A percentile compares a stretch with the other conserved stretches of the same genome.
These are phyloP conservation scores for Nigrograna mackinnonii DNA, from an alignment of 2,329 filamentous ascomycete genomes.

Conservation along the genomic window DNA sequence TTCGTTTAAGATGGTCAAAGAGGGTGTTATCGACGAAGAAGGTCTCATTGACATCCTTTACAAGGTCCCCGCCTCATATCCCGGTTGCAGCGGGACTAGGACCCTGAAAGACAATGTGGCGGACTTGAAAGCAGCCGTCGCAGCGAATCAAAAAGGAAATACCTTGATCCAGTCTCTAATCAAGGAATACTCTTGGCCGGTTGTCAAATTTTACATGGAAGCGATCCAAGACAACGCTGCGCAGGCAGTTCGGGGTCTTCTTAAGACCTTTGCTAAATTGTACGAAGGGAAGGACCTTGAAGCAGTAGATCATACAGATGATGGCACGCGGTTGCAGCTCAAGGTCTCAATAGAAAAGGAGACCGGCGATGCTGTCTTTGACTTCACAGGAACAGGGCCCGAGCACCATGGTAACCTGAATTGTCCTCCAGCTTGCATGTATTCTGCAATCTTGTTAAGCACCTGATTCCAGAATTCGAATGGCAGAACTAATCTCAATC, in stretches of 20 bases:
- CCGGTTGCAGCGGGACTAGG: neutral
- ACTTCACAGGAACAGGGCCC: constrained; percentile 45
- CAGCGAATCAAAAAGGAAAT: neutral
- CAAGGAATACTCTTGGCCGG: neutral
- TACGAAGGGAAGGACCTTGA: constrained; percentile 17
- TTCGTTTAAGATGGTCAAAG: neutral
- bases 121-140: neutral
- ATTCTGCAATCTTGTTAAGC: constrained; percentile 33
- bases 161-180: neutral
- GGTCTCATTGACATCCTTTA: neutral
- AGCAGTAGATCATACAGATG: constrained; percentile 46
- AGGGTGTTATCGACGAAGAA: neutral
- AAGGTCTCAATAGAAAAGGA: constrained; percentile 34
- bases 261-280: constrained; percentile 21
- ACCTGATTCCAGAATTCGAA: too few relatives aligned
- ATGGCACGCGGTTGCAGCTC: constrained; percentile 41
- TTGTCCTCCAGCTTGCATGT: constrained; percentile 41
- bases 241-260: constrained; percentile 11
- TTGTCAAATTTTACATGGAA: neutral
- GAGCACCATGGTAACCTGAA: constrained; percentile 41
- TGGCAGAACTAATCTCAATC: too few relatives aligned
- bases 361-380: constrained; percentile 38
- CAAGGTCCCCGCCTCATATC: neutral
- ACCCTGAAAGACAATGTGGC: neutral
- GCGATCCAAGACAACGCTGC: neutral